Evolutionary conservation across 2,329 filamentous ascomycete species (phyloP).

Genomic region (Teratosphaeria zuluensis): DNA sequence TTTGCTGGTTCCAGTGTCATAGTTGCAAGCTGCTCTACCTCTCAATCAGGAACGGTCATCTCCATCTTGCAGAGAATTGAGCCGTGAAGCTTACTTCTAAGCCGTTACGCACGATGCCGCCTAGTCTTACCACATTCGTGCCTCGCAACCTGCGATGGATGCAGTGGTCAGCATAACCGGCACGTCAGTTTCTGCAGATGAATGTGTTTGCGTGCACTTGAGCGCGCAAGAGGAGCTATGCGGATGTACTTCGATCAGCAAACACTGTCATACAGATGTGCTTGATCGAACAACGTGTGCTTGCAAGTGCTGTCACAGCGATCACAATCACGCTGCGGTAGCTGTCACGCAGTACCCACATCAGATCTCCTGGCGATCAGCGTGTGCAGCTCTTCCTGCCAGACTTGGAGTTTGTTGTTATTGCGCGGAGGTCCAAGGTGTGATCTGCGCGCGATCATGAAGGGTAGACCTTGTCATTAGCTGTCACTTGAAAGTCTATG

Average conservation of each 20-base stretch:
- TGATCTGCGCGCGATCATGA: neutral
- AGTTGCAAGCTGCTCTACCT: too few relatives aligned
- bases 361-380: neutral
- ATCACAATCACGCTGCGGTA: neutral
- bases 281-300: neutral
- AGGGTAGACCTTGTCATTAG: neutral
- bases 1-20: too few relatives aligned
- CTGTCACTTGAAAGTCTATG: neutral
- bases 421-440: neutral
- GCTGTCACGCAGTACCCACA: neutral
- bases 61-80: too few relatives aligned
- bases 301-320: neutral
- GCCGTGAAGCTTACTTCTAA: too few relatives aligned
- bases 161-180: too few relatives aligned
- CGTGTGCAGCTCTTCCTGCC: too few relatives aligned
- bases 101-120: too few relatives aligned
- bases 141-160: too few relatives aligned
- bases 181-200: too few relatives aligned
- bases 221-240: neutral
- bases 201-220: neutral
- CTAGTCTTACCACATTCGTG: too few relatives aligned
- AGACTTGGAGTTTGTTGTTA: neutral
- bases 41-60: too few relatives aligned
- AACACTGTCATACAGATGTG: neutral
- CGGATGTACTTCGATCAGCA: neutral